phyloP scores from a whole-genome alignment of 2,329 filamentous ascomycete genomes.

The Claviceps spartinae region DNA sequence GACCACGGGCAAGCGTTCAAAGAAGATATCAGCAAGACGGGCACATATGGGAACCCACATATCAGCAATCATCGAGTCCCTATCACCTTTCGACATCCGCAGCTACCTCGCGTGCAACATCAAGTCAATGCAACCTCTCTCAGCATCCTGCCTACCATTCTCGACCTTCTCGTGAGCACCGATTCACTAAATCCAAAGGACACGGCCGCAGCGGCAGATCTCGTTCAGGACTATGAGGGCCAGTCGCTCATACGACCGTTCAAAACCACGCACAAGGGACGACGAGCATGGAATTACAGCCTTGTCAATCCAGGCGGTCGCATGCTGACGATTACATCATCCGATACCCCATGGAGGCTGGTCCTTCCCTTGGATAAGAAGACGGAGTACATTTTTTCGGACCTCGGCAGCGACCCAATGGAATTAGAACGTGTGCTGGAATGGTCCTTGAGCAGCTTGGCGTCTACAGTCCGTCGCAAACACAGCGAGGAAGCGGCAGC shows the following conservation, averaged over 20 bases:
- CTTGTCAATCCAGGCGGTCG: conserved; percentile 18
- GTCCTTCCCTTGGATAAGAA: conserved; percentile 17
- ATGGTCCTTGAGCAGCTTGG: conserved; percentile 5
- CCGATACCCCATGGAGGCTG: conserved; percentile 14
- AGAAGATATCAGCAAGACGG: conserved; percentile 17
- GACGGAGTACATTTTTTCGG: conserved; percentile 17
- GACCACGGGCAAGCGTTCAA: conserved; percentile 23
- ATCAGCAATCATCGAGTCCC: conserved; percentile 21
- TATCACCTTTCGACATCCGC: conserved; percentile 19
- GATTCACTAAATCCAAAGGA: conserved; percentile 17
- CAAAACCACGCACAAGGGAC: conserved; percentile 8
- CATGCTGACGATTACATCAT: conserved; percentile 15
- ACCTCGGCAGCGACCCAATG: conserved; percentile 15
- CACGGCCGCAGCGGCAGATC: conserved; percentile 14
- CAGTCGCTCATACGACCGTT: conserved; percentile 21
- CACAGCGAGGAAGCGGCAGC: conserved; percentile 12
- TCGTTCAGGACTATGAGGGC: conserved; percentile 21
- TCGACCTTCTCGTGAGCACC: conserved; percentile 21
- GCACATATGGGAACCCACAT: conserved; percentile 18
- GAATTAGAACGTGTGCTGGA: conserved; percentile 13
- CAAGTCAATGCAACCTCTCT: conserved; percentile 19
- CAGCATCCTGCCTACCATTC: conserved; percentile 21
- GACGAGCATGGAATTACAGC: conserved; percentile 19
- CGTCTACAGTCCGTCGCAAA: conserved; percentile 6
- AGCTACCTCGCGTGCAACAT: conserved; percentile 15